Evolutionary conservation across 345 rosid genomes (phyloP), one percentile per base, ranked within the genome.

Genomic region (Aegle marmelos): DNA sequence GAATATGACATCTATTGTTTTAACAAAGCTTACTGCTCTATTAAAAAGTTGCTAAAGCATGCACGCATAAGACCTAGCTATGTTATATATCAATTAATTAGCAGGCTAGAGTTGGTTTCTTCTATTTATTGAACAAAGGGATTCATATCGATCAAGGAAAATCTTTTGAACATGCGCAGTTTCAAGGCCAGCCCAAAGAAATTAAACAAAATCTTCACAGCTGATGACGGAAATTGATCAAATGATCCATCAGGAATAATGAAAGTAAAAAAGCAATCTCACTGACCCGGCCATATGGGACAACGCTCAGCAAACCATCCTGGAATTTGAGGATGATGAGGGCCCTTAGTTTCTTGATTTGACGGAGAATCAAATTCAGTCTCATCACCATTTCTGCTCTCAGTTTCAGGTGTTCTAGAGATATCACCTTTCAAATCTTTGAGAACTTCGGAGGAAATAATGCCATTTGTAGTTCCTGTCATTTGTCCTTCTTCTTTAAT

Each of bases 221-320:
- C 50, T 13, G 50, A 45, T 13, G 17, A 45, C 3, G 7, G 57
- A 53, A 53, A 53, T 19, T 53, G 57, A 16, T 45, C 50, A 45
- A 53, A 59, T 25, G 30, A 59, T 59, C 31, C 30, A 59, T 59
- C 30, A 25, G 14, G 1, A 59, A 27, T 59, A 13, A 11, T 45
- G 50, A 45, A 45, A 45, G 50, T 13, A 1, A 45, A 9, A 59
- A 59, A 9, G 0, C 31, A 8, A 17, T 70, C 61, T 70, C 39
- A 53, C 74, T 70, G 41, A 85, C 88, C 88, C 80, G 86, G 88
- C 85, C 86, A 85, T n/a, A 73, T 31, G 2, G 88, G 77, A 66
- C 86, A 78, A 65, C 80, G 54, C 84, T 82, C 86, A 31, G 82
- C 79, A 73, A 80, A 85, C 88, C 88, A 85, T 41, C 86, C 88